phyloP scores from a whole-genome alignment of 1,284 basidiomycete species.

The Volvariella surrecta region DNA sequence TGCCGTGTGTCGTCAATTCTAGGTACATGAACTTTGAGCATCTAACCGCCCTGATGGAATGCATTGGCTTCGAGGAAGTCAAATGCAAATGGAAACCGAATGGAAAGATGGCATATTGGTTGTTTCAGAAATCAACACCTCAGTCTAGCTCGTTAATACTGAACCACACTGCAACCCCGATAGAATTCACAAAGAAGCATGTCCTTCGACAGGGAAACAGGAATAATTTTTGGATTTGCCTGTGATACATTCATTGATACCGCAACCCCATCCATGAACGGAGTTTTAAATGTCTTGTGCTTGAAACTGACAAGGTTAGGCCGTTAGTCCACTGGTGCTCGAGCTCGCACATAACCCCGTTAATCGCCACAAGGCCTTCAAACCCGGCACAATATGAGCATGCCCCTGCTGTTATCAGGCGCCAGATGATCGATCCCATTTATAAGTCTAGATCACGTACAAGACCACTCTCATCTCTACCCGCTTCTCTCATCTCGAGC shows the following conservation, averaged over 20 bases:
- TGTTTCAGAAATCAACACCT: slow-evolving; percentile 40
- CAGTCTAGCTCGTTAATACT: slow-evolving; percentile 9
- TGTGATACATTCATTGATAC: neutral
- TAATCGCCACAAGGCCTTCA: too few species aligned
- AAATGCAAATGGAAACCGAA: slow-evolving; percentile 52
- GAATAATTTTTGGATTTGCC: slow-evolving; percentile 71
- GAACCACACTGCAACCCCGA: neutral
- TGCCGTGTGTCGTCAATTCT: slow-evolving; percentile 78
- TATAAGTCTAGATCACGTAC: too few species aligned
- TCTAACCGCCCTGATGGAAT: slow-evolving; percentile 48
- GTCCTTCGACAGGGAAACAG: slow-evolving; percentile 57
- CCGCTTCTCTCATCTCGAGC: neutral
- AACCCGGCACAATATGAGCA: too few species aligned
- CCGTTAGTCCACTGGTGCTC: too few species aligned
- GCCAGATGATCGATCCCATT: too few species aligned
- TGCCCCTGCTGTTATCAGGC: too few species aligned
- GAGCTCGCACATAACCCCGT: neutral
- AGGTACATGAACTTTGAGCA: slow-evolving; percentile 63
- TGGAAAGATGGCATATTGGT: slow-evolving; percentile 74
- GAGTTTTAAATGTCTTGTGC: neutral
- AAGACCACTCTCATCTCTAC: too few species aligned
- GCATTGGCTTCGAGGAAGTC: slow-evolving; percentile 57
- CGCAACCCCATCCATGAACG: neutral
- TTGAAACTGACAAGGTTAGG: too few species aligned
- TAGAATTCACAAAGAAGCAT: slow-evolving; percentile 43